These are phyloP conservation scores for Fusarium abutilonis DNA, from an alignment of 2,329 filamentous ascomycete species.

Conservation along the genomic window DNA sequence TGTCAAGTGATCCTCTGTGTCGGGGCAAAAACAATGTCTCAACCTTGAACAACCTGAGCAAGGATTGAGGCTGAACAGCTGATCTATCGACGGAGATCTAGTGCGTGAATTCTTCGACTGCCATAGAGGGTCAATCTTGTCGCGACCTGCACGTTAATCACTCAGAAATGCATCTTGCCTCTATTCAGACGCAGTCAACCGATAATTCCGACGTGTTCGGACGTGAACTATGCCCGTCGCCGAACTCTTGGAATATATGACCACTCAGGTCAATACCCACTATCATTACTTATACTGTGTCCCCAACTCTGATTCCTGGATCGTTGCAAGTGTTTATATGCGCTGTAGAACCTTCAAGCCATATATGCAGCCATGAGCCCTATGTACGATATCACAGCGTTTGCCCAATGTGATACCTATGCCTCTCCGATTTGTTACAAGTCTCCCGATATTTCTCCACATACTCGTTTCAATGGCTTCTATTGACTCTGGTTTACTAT, in stretches of 20 bases:
- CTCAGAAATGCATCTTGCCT: constrained; percentile 1
- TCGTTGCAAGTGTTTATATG: neutral
- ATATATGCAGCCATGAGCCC: constrained; percentile 5
- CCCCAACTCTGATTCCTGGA: constrained; percentile 2
- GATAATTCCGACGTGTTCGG: neutral
- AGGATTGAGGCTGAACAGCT: constrained; percentile 3
- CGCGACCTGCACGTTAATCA: neutral
- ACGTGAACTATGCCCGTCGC: constrained; percentile 27
- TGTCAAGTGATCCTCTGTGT: neutral
- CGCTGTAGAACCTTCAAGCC: constrained; percentile 2
- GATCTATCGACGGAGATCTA: neutral
- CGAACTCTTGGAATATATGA: neutral
- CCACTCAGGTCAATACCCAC: constrained; percentile 8
- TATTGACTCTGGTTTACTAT: neutral
- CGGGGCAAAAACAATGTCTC: constrained; percentile 21
- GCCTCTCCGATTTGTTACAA: constrained; percentile 11
- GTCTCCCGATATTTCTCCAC: constrained; percentile 9
- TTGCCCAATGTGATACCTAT: neutral
- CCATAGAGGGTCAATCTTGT: neutral
- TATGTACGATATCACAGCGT: constrained; percentile 6
- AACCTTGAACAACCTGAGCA: constrained; percentile 9
- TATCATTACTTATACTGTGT: neutral
- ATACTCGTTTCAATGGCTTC: neutral
- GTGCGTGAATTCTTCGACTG: neutral
- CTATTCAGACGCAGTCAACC: constrained; percentile 6